Evolutionary conservation across 192 early-diverging fungal genomes (phyloP), one percentile per base, ranked within the genome.

Genomic region (Backusella australiensis): DNA sequence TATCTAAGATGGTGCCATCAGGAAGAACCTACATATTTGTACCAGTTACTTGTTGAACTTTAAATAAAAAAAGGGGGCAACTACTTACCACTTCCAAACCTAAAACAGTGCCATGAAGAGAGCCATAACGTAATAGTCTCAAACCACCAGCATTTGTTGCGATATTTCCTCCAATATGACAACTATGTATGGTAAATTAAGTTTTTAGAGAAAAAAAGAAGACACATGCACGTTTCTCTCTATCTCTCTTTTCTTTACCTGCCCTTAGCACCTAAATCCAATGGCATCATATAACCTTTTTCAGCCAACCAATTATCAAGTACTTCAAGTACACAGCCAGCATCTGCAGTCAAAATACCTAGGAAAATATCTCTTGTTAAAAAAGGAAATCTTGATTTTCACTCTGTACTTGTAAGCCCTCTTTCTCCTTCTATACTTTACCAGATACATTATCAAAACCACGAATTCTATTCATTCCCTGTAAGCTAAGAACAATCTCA

Each of bases 91-190:
- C 95, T 85, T 99, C 98, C 71, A 99, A 83, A 0, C 95, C 94
- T 21, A 99, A 85, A 14, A 99, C 97, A n/a, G 95, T 94, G 17
- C 98, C 97, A 76, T 99, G 98, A 49, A 99, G 87, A 6, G 93
- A 92, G 34, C 98, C 98, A 82, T 99, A 99, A 21, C 98, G 92
- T 72, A 99, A 82, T 34, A 96, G 86, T 68, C 97, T 86, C 67
- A 99, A 86, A 3, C 98, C 98, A 44, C 98, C 98, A 1, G 98
- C 98, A 83, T 99, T 99, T 7, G 97, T 97, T 11, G 97, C 93
- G n/a, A 99, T 94, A 76, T 99, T 99, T 42, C 98, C 98, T 69
- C 98, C 98, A 76, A 99, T 97, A 72, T 97, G 96, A 83, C 97
- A 98, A 80, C 93, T 96, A 71, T 74, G 80, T 65, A 6, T 46